Evolutionary conservation across 768 basidiomycete genomes (phyloP).

Genomic region (Tubosaeta sp.): DNA sequence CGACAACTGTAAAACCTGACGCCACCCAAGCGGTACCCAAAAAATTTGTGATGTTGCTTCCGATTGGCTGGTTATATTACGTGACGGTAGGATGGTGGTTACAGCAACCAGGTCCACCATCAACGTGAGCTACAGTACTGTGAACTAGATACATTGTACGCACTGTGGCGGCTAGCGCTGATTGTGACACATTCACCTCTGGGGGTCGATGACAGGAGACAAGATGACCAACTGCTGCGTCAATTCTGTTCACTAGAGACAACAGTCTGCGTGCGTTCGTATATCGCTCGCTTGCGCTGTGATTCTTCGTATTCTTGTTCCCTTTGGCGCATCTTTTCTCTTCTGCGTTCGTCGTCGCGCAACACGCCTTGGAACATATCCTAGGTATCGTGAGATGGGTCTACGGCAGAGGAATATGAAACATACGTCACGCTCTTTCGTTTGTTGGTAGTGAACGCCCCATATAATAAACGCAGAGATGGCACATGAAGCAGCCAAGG

Average conservation of each 20-base stretch:
- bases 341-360: slow-evolving; percentile 79
- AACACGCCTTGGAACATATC: slow-evolving; percentile 90
- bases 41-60: slow-evolving; percentile 11
- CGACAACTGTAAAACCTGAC: not conserved
- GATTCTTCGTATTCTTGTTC: slow-evolving; percentile 62
- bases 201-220: too few relatives aligned
- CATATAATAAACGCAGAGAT: slow-evolving; percentile 72
- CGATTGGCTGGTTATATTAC: slow-evolving; percentile 12
- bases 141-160: slow-evolving; percentile 5
- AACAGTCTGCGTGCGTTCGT: slow-evolving; percentile 49
- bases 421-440: slow-evolving; percentile 72
- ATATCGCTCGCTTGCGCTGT: slow-evolving; percentile 57
- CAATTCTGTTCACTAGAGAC: slow-evolving; percentile 17
- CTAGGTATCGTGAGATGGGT: slow-evolving; percentile 38
- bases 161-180: slow-evolving; percentile 10
- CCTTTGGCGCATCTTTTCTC: slow-evolving; percentile 64
- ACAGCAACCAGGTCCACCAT: not conserved
- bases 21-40: slow-evolving; percentile 10
- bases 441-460: slow-evolving; percentile 86
- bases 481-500: slow-evolving; percentile 62
- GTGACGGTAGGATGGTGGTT: not conserved
- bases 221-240: not conserved
- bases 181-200: not conserved
- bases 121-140: slow-evolving; percentile 10
- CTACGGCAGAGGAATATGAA: not conserved